Conservation (phyloP, 257 asterid species). For the Phtheirospermum japonicum region DNA sequence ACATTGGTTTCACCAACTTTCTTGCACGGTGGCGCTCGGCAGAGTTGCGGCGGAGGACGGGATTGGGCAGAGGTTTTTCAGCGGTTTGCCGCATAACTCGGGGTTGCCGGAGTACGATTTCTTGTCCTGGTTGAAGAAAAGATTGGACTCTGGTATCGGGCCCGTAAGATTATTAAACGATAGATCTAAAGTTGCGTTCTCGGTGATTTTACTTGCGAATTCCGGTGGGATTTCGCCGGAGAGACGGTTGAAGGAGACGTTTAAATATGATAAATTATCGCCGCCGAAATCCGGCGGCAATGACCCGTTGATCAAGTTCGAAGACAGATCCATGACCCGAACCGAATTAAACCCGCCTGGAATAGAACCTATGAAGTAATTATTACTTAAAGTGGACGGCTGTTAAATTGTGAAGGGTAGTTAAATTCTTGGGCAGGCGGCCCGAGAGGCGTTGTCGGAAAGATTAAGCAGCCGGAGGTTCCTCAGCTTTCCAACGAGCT, state of each 20-base stretch:
- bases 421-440: constrained; percentile 49
- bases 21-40: constrained; percentile 46
- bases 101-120: constrained; percentile 62
- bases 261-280: constrained; percentile 40
- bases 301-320: constrained; percentile 69
- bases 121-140: constrained; percentile 45
- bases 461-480: constrained; percentile 60
- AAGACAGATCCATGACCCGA: constrained; percentile 72
- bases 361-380: constrained; percentile 60
- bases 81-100: constrained; percentile 65
- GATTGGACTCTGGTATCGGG: constrained; percentile 49
- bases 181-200: constrained; percentile 67
- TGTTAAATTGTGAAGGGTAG: constrained; percentile 45
- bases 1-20: no score
- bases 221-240: constrained; percentile 68
- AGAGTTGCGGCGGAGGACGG: constrained; percentile 48
- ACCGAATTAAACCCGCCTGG: constrained; percentile 60
- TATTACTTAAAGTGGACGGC: constrained; percentile 55
- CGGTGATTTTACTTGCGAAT: constrained; percentile 45
- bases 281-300: constrained; percentile 70
- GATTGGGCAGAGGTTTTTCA: constrained; percentile 49
- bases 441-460: constrained; percentile 77
- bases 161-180: constrained; percentile 60
- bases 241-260: constrained; percentile 65
- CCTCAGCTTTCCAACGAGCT: constrained; percentile 41